Evolutionary conservation across 106 monocot genomes (phyloP).

Genomic region (Cymbidium sinense): DNA sequence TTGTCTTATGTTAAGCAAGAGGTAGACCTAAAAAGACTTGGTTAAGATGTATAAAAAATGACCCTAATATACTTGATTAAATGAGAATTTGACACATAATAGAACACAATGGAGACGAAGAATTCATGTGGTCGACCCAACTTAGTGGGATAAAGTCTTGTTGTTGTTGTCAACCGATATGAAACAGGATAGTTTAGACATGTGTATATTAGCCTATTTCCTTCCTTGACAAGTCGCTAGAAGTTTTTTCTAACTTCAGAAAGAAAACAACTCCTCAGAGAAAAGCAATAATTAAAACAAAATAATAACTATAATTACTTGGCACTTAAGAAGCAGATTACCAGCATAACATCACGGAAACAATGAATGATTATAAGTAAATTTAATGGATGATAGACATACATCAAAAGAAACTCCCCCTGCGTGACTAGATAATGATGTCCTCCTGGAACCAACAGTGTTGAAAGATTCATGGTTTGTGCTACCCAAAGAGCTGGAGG

Average conservation of each 20-base stretch:
- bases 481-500: slow-evolving; percentile 50
- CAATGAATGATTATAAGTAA: background rate
- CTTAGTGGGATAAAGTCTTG: too few species aligned
- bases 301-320: background rate
- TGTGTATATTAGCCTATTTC: background rate
- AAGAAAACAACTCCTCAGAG: background rate
- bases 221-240: too few species aligned
- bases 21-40: too few species aligned
- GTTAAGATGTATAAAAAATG: too few species aligned
- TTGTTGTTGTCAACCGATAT: background rate
- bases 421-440: slow-evolving; percentile 54
- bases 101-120: too few species aligned
- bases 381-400: slow-evolving; percentile 22
- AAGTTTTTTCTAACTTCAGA: background rate
- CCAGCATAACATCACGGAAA: background rate
- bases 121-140: too few species aligned
- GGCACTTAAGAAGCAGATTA: background rate
- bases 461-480: slow-evolving; percentile 37
- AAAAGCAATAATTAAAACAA: background rate
- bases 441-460: slow-evolving; percentile 20
- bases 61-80: too few species aligned
- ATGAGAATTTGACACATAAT: too few species aligned
- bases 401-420: slow-evolving; percentile 90
- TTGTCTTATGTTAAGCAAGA: too few species aligned
- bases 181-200: background rate